Evolutionary conservation across 2,329 filamentous ascomycete species (phyloP).

Genomic region (Neonectria coccinea): DNA sequence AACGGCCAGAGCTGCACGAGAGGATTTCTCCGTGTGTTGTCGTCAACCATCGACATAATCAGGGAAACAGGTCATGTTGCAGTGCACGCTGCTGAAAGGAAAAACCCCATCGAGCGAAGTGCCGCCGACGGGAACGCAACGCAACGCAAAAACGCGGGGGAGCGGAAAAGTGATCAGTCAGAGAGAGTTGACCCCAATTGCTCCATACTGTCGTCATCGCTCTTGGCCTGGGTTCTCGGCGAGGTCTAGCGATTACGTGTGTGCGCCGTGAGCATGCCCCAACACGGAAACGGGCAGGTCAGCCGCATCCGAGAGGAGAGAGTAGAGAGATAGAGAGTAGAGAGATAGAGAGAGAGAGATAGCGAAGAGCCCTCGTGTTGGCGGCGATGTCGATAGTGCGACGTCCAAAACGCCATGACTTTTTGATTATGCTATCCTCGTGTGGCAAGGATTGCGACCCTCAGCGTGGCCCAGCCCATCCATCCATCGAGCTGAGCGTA

Average conservation of each 20-base stretch:
- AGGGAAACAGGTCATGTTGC: conserved; percentile 11
- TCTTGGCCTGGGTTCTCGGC: neutral
- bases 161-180: conserved; percentile 37
- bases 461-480: neutral
- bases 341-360: conserved; percentile 9
- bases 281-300: conserved; percentile 11
- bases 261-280: conserved; percentile 8
- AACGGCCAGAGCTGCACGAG: conserved; percentile 34
- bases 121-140: conserved; percentile 4
- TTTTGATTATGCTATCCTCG: conserved; percentile 3
- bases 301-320: conserved; percentile 14
- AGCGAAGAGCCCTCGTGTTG: conserved; percentile 5
- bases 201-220: conserved; percentile 27
- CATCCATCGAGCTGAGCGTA: neutral
- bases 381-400: neutral
- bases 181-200: conserved; percentile 1
- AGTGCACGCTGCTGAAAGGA: neutral
- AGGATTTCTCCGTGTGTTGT: neutral
- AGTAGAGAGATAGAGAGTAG: conserved; percentile 5
- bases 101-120: neutral
- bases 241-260: neutral
- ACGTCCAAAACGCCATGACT: neutral
- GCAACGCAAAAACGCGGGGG: conserved; percentile 11
- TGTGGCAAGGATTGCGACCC: conserved; percentile 1
- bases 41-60: neutral